A percentile compares a stretch with the other conserved stretches of the same genome.
Conservation (phyloP, 441 rosid genomes). For the Rhodomyrtus psidioides region DNA sequence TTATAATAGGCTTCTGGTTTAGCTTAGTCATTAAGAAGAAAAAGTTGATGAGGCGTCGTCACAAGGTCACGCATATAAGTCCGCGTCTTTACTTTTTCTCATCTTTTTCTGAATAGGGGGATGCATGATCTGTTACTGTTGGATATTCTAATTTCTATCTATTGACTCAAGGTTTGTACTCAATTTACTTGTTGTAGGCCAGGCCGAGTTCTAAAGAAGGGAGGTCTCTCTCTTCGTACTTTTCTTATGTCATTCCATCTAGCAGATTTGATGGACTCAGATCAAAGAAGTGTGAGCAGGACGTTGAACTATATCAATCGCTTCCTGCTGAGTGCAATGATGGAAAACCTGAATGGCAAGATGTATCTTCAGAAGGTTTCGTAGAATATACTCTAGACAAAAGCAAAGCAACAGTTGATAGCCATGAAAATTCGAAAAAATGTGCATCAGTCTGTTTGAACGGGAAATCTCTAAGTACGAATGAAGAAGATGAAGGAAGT, state of each 20-base stretch:
- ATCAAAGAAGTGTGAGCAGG: conserved; percentile 24
- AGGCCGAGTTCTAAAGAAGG: conserved; percentile 33
- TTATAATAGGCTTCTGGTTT: background rate
- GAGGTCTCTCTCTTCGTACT: conserved; percentile 39
- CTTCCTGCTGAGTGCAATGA: conserved; percentile 24
- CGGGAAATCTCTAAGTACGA: conserved; percentile 4
- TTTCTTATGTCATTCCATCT: conserved; percentile 38
- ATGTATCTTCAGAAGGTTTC: conserved; percentile 12
- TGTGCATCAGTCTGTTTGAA: conserved; percentile 1
- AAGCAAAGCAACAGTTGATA: conserved; percentile 7
- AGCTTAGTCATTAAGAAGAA: background rate
- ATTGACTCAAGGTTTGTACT: conserved; percentile 17
- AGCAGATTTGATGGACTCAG: conserved; percentile 26
- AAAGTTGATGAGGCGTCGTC: background rate
- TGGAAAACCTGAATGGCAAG: conserved; percentile 23
- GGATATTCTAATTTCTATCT: background rate
- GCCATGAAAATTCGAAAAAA: conserved; percentile 10
- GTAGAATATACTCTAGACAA: conserved; percentile 15
- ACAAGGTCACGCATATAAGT: background rate
- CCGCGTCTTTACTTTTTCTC: background rate
- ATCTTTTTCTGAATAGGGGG: background rate
- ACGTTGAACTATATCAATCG: conserved; percentile 19
- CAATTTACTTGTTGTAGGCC: conserved; percentile 38
- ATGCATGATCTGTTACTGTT: background rate
- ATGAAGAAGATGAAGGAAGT: conserved; percentile 22